Percentiles rank a stretch among this genome's conserved stretches.
Conservation (phyloP, 2,329 filamentous ascomycete genomes). For the Salinomyces thailandicus region DNA sequence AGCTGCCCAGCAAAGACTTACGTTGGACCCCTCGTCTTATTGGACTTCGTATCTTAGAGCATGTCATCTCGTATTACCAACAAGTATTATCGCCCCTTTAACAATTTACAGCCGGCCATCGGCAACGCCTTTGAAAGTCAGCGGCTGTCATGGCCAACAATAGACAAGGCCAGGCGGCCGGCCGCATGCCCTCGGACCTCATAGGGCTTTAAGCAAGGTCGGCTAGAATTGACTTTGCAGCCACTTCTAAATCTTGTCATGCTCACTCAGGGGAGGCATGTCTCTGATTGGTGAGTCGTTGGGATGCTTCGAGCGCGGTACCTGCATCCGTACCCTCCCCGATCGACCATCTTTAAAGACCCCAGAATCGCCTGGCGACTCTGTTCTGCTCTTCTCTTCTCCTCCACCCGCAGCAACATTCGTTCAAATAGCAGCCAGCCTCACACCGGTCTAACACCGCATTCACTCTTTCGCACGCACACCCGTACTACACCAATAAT, state of each 20-base stretch:
- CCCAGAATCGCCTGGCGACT: neutral
- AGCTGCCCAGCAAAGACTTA: no score
- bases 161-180: neutral
- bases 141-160: no score
- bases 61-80: no score
- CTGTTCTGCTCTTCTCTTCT: neutral
- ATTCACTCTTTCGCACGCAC: neutral
- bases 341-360: neutral
- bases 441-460: conserved; percentile 1
- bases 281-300: neutral
- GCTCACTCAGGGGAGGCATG: neutral
- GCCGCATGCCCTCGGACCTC: no score
- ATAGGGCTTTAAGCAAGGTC: neutral
- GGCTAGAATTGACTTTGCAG: neutral
- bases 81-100: no score
- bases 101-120: no score
- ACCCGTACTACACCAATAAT: neutral
- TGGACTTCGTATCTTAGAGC: no score
- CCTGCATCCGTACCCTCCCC: neutral
- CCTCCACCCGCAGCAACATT: neutral
- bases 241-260: neutral
- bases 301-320: neutral
- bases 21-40: no score
- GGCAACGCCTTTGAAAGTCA: no score
- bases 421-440: neutral